Conservation (phyloP, 345 rosid species). For the Psidium friedrichsthalianum region DNA sequence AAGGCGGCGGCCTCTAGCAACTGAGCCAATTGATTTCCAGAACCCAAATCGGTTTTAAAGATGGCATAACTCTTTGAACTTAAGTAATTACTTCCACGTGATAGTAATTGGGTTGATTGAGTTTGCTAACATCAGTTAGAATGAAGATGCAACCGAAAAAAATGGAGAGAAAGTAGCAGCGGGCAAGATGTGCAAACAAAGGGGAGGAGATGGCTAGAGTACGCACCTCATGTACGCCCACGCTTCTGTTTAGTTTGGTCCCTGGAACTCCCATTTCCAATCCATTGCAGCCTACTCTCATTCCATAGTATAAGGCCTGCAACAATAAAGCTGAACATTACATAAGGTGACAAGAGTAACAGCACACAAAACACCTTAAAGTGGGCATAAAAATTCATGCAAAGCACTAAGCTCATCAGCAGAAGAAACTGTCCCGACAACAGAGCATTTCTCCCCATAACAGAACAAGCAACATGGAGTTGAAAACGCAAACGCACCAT, state of each 20-base stretch:
- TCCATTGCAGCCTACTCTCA: conserved; percentile 56
- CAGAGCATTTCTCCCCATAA: not conserved
- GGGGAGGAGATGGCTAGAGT: not conserved
- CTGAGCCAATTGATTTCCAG: not conserved
- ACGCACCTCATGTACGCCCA: conserved; percentile 31
- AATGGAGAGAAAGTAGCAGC: not conserved
- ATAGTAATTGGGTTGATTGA: not conserved
- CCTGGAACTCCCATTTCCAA: conserved; percentile 23
- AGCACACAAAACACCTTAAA: not conserved
- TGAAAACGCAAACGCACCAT: conserved; percentile 10
- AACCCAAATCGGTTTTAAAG: not conserved
- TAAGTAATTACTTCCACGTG: not conserved
- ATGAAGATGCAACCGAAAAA: not conserved
- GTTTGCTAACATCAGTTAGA: not conserved
- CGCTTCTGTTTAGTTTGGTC: conserved; percentile 15
- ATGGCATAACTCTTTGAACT: not conserved
- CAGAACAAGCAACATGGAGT: not conserved
- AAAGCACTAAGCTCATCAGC: not conserved
- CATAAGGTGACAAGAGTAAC: not conserved
- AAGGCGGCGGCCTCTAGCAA: not conserved
- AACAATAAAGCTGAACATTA: not conserved
- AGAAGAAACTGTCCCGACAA: not conserved
- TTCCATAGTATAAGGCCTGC: conserved; percentile 58
- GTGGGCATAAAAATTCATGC: not conserved
- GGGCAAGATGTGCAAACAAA: not conserved